phyloP scores from a whole-genome alignment of 2,329 filamentous ascomycete species.

The Hypoxylon sp. region DNA sequence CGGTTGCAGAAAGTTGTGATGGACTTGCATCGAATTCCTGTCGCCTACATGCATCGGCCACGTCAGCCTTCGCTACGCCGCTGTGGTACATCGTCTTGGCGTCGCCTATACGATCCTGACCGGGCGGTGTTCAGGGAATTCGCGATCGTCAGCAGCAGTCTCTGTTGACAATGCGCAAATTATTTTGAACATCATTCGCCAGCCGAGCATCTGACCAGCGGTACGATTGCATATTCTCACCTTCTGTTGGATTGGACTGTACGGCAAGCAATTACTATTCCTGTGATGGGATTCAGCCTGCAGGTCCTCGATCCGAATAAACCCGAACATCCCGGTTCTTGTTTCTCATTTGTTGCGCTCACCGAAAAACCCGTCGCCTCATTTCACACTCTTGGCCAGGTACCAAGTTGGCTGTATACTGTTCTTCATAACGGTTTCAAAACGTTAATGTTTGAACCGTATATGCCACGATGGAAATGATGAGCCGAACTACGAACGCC shows the following conservation, averaged over 20 bases:
- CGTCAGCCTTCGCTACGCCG: not conserved
- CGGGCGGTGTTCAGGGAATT: not conserved
- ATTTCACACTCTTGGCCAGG: not conserved
- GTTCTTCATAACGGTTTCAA: not conserved
- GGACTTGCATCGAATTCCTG: not conserved
- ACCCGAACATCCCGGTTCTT: not conserved
- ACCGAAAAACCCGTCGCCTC: not conserved
- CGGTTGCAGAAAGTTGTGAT: not conserved
- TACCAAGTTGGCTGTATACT: not conserved
- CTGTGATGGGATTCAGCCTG: not conserved
- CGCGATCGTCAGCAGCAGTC: not conserved
- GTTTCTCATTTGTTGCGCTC: not conserved
- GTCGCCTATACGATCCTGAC: not conserved
- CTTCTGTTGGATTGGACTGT: not conserved
- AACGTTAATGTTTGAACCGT: not conserved
- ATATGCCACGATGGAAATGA: not conserved
- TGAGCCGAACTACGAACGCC: not conserved
- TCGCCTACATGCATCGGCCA: not conserved
- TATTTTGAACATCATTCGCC: not conserved
- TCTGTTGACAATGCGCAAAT: not conserved
- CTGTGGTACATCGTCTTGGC: not conserved
- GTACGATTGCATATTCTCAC: not conserved
- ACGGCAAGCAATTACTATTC: not conserved
- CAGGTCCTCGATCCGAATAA: not conserved
- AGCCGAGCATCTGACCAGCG: not conserved